Base-by-base conservation (phyloP, 1,284 basidiomycete genomes). In the Malassezia yamatoensis region DNA sequence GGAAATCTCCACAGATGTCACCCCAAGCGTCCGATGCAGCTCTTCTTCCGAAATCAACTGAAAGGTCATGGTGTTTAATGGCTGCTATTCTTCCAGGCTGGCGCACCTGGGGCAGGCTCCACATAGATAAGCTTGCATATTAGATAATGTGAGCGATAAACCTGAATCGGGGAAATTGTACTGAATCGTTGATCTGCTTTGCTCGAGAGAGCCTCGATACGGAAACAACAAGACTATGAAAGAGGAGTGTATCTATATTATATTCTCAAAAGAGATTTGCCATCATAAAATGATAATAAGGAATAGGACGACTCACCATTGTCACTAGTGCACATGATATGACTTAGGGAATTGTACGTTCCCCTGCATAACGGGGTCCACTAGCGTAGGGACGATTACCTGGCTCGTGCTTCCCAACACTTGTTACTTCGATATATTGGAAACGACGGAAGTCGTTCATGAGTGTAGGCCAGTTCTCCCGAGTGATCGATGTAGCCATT, bases 1-100 rank as follows among this genome's bases (percentile, higher is more conserved):
- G 16, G 93, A 96, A 21, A 96, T 81, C 76, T 98, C 94, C 64
- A 67, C 62, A 5, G 70, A 67, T 18, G 66, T 64, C 24, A 58
- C 51, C 43, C 54, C 63, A n/a, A 65, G 56, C 18, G 41, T 24
- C 60, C 54, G 44, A 24, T 29, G 16, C 40, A 12, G 24, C 37
- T 51, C 32, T 11, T 43, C 49, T 16, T 21, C 40, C 5, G 32
- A 20, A 33, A 51, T 51, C 8, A 35, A 49, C 9, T 34, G 32
- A 36, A 51, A 51, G 15, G 41, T 20, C 49, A 51, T 51, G 15
- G 47, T 37, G 1, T n/a, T 13, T 3, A 20, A 29, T 40, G 24
- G 7, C 24, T 29, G 24, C 24, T 29, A 13, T 3, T 42, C 49
- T 11, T 33, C 49, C 16, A 33, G 24, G 24, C 24, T 29, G 7